These are phyloP conservation scores for Geoglossum glabrum DNA, from an alignment of 495 filamentous ascomycete genomes.

Conservation along the genomic window DNA sequence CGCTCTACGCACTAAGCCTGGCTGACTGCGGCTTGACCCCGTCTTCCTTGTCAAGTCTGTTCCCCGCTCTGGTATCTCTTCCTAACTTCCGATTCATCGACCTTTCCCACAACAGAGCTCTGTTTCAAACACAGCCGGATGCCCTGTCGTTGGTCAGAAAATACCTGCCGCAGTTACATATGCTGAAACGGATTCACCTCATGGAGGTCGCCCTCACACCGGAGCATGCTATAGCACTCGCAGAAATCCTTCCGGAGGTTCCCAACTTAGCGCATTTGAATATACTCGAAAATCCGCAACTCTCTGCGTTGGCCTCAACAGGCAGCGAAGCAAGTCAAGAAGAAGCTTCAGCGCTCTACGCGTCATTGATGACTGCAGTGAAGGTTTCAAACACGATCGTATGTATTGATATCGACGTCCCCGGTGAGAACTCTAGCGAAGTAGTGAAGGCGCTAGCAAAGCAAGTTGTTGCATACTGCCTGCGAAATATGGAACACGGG, in stretches of 20 bases:
- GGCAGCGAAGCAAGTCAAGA: constrained; percentile 57
- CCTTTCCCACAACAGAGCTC: constrained; percentile 64
- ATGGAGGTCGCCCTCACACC: constrained; percentile 69
- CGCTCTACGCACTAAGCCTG: constrained; percentile 65
- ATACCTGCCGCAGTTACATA: constrained; percentile 65
- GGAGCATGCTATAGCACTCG: constrained; percentile 72
- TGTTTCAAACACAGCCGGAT: constrained; percentile 58
- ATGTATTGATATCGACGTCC: constrained; percentile 81
- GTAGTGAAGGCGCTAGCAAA: constrained; percentile 84
- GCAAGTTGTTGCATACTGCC: constrained; percentile 80
- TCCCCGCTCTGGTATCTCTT: constrained; percentile 53
- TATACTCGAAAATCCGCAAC: constrained; percentile 60
- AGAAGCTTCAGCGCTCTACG: constrained; percentile 85
- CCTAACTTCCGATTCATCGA: constrained; percentile 75
- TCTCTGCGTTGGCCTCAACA: constrained; percentile 45
- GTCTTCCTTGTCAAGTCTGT: constrained; percentile 45
- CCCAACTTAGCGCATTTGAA: constrained; percentile 70
- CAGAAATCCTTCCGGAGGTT: constrained; percentile 74
- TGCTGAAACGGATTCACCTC: constrained; percentile 70
- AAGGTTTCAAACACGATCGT: constrained; percentile 68
- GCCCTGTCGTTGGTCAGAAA: constrained; percentile 57
- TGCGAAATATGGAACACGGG: constrained; percentile 69
- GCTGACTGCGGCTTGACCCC: constrained; percentile 71
- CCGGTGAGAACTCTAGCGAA: constrained; percentile 54
- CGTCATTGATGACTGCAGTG: constrained; percentile 74